Percentiles rank a stretch among this genome's conserved stretches.
These are phyloP conservation scores for Ophiognomonia clavigignenti-juglandacearum DNA, from an alignment of 2,329 filamentous ascomycete species.

Conservation along the genomic window DNA sequence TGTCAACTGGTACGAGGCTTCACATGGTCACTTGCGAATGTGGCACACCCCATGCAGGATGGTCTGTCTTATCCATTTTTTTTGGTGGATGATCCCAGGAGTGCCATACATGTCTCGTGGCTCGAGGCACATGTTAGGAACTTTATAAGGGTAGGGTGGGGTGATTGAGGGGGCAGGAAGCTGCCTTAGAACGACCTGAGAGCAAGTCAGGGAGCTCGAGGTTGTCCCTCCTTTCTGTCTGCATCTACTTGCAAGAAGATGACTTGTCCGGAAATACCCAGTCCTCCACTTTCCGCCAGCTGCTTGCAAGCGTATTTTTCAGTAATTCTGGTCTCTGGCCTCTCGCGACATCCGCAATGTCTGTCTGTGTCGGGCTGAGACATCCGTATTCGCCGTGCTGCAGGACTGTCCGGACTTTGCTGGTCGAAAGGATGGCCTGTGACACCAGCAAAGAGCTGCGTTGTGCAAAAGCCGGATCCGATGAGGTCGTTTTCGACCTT, in stretches of 20 bases:
- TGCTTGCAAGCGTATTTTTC: neutral
- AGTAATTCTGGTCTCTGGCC: neutral
- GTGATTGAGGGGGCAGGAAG: too few relatives aligned
- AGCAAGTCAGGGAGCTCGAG: neutral
- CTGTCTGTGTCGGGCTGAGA: slow-evolving; percentile 5
- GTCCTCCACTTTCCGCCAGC: neutral
- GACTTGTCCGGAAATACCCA: too few relatives aligned
- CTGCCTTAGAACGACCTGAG: too few relatives aligned
- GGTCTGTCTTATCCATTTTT: too few relatives aligned
- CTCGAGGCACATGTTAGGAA: too few relatives aligned
- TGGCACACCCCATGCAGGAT: too few relatives aligned
- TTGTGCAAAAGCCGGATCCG: neutral
- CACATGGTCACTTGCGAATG: too few relatives aligned
- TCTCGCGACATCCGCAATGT: neutral
- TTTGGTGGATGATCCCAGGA: neutral
- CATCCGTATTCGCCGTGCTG: neutral
- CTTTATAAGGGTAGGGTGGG: too few relatives aligned
- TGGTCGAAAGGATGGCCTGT: neutral
- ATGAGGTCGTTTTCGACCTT: slow-evolving; percentile 8
- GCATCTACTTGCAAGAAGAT: too few relatives aligned
- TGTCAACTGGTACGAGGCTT: too few relatives aligned
- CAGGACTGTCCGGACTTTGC: slow-evolving; percentile 1
- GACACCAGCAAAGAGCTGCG: neutral
- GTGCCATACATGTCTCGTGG: neutral
- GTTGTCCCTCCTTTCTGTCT: too few relatives aligned